Conservation (phyloP, 2,329 filamentous ascomycete genomes). For the Botrytis tulipae region DNA sequence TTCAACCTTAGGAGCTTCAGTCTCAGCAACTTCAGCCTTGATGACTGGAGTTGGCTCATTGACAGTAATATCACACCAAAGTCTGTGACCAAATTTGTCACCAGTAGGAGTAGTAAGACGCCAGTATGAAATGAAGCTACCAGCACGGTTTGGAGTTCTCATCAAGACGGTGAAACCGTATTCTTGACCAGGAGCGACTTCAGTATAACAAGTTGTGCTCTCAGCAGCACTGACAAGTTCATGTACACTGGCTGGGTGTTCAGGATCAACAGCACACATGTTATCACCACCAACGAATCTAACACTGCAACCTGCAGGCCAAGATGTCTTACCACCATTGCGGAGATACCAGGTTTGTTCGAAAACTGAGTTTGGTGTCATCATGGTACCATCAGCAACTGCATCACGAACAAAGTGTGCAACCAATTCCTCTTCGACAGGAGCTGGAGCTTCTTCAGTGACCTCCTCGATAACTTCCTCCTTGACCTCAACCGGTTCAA, state of each 20-base stretch:
- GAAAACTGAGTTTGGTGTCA: slow-evolving; percentile 72
- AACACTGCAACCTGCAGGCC: slow-evolving; percentile 88
- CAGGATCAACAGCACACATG: slow-evolving; percentile 87
- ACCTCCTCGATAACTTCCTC: slow-evolving; percentile 28
- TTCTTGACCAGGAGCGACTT: slow-evolving; percentile 71
- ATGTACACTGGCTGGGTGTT: slow-evolving; percentile 72
- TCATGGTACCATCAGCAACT: slow-evolving; percentile 71
- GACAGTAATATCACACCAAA: slow-evolving; percentile 92
- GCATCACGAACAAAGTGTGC: slow-evolving; percentile 76
- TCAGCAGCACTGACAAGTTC: slow-evolving; percentile 77
- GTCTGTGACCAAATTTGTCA: slow-evolving; percentile 81
- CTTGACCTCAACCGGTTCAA: neutral
- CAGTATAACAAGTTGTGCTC: slow-evolving; percentile 70
- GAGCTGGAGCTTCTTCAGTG: slow-evolving; percentile 37
- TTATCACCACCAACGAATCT: slow-evolving; percentile 92
- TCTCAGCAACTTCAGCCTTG: slow-evolving; percentile 28
- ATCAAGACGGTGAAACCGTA: slow-evolving; percentile 80
- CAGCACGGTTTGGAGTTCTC: slow-evolving; percentile 73
- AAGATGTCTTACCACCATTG: slow-evolving; percentile 75
- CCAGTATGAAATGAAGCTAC: slow-evolving; percentile 93
- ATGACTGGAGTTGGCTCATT: slow-evolving; percentile 38
- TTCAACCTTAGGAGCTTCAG: neutral
- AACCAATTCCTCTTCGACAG: slow-evolving; percentile 46
- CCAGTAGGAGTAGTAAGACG: slow-evolving; percentile 81
- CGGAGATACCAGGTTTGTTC: slow-evolving; percentile 88